Percentiles rank a stretch among this genome's conserved stretches.
Conservation (phyloP, 768 basidiomycete genomes). For the Tephrocybe rancida region DNA sequence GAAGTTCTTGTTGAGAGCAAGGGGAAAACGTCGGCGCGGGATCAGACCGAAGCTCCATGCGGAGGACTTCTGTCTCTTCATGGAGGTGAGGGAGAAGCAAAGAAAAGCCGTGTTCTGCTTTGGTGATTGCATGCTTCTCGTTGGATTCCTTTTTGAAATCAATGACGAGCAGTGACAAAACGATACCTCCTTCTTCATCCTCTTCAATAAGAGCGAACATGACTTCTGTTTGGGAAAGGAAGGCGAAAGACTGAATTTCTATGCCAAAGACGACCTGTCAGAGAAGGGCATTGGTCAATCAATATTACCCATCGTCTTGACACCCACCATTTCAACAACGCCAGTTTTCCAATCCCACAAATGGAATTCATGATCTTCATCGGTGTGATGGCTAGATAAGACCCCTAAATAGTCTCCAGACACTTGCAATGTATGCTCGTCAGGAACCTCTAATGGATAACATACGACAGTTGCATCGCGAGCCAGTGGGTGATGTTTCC, state of each 20-base stretch:
- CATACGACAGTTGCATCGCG: slow-evolving; percentile 32
- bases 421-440: slow-evolving; percentile 54
- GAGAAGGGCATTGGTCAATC: neutral
- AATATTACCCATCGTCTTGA: slow-evolving; percentile 1
- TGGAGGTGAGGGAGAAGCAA: slow-evolving; percentile 45
- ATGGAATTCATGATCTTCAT: slow-evolving; percentile 45
- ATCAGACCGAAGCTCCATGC: slow-evolving; percentile 53
- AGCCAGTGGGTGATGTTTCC: slow-evolving; percentile 47
- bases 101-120: slow-evolving; percentile 33
- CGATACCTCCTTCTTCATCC: slow-evolving; percentile 19
- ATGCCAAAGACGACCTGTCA: slow-evolving; percentile 27
- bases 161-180: slow-evolving; percentile 33
- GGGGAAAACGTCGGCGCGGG: slow-evolving; percentile 51
- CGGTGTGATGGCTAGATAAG: slow-evolving; percentile 38
- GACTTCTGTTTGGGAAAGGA: slow-evolving; percentile 42
- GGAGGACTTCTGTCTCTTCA: slow-evolving; percentile 25
- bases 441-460: slow-evolving; percentile 6
- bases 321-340: slow-evolving; percentile 47
- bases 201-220: slow-evolving; percentile 33
- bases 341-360: slow-evolving; percentile 75
- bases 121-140: slow-evolving; percentile 28
- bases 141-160: slow-evolving; percentile 37
- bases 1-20: slow-evolving; percentile 32
- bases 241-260: slow-evolving; percentile 41
- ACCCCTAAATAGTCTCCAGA: slow-evolving; percentile 54